phyloP scores from a whole-genome alignment of 78 protist genomes.

The Dictyostelium purpureum region DNA sequence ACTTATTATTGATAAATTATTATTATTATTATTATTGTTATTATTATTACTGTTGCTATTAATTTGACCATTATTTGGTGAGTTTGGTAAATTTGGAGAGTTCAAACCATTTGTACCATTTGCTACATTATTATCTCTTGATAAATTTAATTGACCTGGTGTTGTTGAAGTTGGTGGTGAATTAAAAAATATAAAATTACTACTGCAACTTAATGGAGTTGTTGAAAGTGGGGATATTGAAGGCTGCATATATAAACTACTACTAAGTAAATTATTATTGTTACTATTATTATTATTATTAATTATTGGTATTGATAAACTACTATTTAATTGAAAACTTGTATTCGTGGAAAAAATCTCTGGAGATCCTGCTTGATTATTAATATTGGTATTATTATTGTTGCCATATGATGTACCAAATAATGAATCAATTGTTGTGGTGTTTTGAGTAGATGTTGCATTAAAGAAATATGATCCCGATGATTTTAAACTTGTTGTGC shows the following conservation, averaged over 20 bases:
- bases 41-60: background rate
- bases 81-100: background rate
- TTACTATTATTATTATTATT: too few relatives aligned
- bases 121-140: background rate
- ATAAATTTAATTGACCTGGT: background rate
- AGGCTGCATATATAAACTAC: too few relatives aligned
- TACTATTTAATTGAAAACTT: background rate
- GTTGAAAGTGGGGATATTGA: slow-evolving; percentile 6
- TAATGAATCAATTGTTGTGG: background rate
- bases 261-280: too few relatives aligned
- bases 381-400: background rate
- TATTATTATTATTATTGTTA: background rate
- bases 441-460: background rate
- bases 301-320: background rate
- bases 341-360: background rate
- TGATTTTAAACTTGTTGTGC: slow-evolving; percentile 6
- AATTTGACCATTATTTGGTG: background rate
- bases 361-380: background rate
- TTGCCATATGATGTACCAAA: background rate
- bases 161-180: background rate
- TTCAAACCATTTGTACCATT: background rate
- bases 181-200: background rate
- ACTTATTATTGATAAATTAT: background rate
- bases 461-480: background rate
- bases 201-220: slow-evolving; percentile 3